These are phyloP conservation scores for Hibiscus trionum DNA, from an alignment of 345 rosid genomes.

Conservation along the genomic window DNA sequence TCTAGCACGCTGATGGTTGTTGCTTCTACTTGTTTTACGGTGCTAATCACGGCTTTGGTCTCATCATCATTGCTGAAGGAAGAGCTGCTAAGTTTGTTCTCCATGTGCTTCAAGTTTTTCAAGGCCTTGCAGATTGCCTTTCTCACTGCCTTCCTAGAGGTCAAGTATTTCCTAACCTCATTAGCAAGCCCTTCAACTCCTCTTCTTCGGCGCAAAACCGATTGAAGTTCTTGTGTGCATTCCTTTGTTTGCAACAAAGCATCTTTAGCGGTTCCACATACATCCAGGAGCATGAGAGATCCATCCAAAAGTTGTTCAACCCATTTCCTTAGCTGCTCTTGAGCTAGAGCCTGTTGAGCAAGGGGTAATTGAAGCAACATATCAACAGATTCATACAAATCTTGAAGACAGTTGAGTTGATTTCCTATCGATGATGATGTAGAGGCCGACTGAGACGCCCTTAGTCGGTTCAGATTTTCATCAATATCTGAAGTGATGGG, in stretches of 20 bases:
- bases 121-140: not conserved
- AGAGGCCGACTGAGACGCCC: not conserved
- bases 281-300: conserved; percentile 16
- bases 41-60: not conserved
- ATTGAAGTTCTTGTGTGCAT: not conserved
- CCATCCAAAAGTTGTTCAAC: conserved; percentile 20
- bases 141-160: not conserved
- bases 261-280: not conserved
- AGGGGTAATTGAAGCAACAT: conserved; percentile 13
- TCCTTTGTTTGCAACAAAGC: not conserved
- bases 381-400: conserved; percentile 10
- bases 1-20: not conserved
- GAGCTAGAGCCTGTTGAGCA: conserved; percentile 15
- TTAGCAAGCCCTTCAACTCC: too few relatives aligned
- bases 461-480: not conserved
- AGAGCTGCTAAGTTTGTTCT: not conserved
- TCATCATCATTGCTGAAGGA: not conserved
- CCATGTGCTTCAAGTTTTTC: not conserved
- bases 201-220: too few relatives aligned
- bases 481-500: not conserved
- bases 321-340: conserved; percentile 5
- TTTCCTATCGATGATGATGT: not conserved
- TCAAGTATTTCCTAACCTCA: not conserved
- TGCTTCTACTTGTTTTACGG: not conserved
- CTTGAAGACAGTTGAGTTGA: conserved; percentile 7